These are phyloP conservation scores for Paecilomyces niveus DNA, from an alignment of 2,329 filamentous ascomycete species.

Conservation along the genomic window DNA sequence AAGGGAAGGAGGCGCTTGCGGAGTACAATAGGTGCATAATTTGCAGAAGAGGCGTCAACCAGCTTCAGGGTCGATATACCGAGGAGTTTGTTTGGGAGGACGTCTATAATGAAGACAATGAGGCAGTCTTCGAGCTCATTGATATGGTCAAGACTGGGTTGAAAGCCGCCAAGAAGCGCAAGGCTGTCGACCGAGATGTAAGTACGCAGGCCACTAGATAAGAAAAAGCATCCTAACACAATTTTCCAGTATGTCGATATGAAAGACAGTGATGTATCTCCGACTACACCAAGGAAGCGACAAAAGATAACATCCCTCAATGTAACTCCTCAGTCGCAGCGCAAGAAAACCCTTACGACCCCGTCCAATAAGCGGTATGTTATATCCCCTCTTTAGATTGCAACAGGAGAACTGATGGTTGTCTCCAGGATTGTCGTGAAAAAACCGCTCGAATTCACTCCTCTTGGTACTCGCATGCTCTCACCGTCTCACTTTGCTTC, in stretches of 20 bases:
- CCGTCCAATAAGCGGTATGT: constrained; percentile 56
- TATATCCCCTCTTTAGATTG: too few species aligned
- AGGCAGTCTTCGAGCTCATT: constrained; percentile 60
- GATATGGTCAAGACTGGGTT: constrained; percentile 58
- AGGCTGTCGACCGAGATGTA: constrained; percentile 31
- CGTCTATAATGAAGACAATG: constrained; percentile 58
- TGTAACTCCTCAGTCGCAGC: constrained; percentile 36
- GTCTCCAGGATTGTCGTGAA: constrained; percentile 58
- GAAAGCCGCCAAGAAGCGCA: constrained; percentile 58
- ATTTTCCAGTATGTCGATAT: constrained; percentile 28
- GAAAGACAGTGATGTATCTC: constrained; percentile 25
- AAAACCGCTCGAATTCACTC: constrained; percentile 90
- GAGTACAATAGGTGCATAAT: constrained; percentile 83
- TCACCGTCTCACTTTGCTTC: constrained; percentile 67
- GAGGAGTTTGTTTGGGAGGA: constrained; percentile 91
- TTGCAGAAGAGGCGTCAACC: constrained; percentile 83
- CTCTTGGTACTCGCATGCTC: constrained; percentile 79
- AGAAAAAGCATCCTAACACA: constrained; percentile 3
- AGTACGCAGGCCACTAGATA: constrained; percentile 7
- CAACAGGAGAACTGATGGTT: constrained; percentile 1
- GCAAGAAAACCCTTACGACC: constrained; percentile 46
- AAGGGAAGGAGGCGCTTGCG: constrained; percentile 50
- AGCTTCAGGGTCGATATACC: constrained; percentile 81
- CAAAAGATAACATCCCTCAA: constrained; percentile 43
- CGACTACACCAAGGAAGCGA: constrained; percentile 51